A percentile compares a stretch with the other conserved stretches of the same genome.
These are phyloP conservation scores for Rutstroemia sp. DNA, from an alignment of 2,329 filamentous ascomycete genomes.

Conservation along the genomic window DNA sequence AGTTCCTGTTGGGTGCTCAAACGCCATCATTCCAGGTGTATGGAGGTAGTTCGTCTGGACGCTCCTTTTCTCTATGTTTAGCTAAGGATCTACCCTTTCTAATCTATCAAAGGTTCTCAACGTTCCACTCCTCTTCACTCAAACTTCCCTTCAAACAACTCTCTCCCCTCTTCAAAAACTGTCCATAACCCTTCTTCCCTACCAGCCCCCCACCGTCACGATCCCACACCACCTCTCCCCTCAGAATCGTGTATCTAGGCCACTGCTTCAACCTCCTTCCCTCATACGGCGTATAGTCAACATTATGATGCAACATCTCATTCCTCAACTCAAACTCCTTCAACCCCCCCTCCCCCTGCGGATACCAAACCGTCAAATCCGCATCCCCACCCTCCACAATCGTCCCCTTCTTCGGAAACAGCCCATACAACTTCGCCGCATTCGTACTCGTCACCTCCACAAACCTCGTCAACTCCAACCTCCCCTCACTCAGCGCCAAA, in stretches of 20 bases:
- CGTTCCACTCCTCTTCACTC: constrained; percentile 27
- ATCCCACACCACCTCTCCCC: constrained; percentile 53
- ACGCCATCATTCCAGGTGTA: too few species aligned
- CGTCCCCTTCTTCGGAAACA: constrained; percentile 44
- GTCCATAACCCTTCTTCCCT: constrained; percentile 40
- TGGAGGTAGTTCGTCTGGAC: too few species aligned
- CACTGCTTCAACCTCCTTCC: constrained; percentile 49
- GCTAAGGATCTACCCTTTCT: too few species aligned
- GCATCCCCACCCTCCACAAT: constrained; percentile 45
- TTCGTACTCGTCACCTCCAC: constrained; percentile 49
- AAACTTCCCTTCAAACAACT: constrained; percentile 31
- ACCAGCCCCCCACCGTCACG: constrained; percentile 43
- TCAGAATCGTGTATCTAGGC: constrained; percentile 53
- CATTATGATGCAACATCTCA: constrained; percentile 50
- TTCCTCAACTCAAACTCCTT: constrained; percentile 41
- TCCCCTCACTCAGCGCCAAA: constrained; percentile 34
- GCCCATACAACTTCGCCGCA: constrained; percentile 49
- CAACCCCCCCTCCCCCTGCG: constrained; percentile 31
- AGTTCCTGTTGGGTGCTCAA: too few species aligned
- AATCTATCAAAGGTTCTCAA: constrained; percentile 18
- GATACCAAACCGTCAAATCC: constrained; percentile 52
- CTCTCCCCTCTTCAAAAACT: constrained; percentile 39
- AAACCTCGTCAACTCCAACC: constrained; percentile 41
- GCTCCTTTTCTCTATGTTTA: too few species aligned
- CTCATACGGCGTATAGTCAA: constrained; percentile 58